phyloP scores from a whole-genome alignment of 1,284 basidiomycete species.

The Cryptococcus sp. region DNA sequence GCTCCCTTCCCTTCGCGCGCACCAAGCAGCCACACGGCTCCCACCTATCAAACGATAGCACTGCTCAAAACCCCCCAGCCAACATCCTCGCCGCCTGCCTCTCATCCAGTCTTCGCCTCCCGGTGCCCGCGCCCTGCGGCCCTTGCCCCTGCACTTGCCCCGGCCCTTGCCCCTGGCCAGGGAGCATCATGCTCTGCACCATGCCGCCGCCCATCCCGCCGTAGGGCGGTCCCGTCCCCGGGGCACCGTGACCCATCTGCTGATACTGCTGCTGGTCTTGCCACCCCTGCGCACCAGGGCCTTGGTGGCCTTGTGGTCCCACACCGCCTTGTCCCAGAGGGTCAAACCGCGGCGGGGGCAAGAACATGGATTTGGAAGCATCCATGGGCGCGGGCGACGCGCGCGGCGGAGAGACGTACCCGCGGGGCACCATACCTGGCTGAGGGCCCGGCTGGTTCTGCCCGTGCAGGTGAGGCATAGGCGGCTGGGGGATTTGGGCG shows the following conservation, averaged over 20 bases:
- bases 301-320: too few species aligned
- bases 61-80: conserved; percentile 41
- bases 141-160: conserved; percentile 9
- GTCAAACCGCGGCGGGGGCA: conserved; percentile 16
- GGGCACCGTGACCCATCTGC: neutral
- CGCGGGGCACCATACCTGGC: too few species aligned
- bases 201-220: conserved; percentile 12
- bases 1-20: too few species aligned
- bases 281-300: too few species aligned
- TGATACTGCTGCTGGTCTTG: neutral
- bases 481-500: too few species aligned
- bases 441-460: too few species aligned
- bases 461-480: too few species aligned
- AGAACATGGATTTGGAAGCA: conserved; percentile 39
- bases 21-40: too few species aligned
- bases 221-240: neutral
- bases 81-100: conserved; percentile 46
- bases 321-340: too few species aligned
- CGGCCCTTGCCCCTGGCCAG: conserved; percentile 21
- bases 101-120: conserved; percentile 37
- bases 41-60: neutral
- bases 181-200: conserved; percentile 45
- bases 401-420: neutral
- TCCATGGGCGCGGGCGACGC: conserved; percentile 11
- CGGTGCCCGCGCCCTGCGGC: conserved; percentile 2